Conservation (phyloP, 768 basidiomycete genomes). For the Xerocomus spinulosus region DNA sequence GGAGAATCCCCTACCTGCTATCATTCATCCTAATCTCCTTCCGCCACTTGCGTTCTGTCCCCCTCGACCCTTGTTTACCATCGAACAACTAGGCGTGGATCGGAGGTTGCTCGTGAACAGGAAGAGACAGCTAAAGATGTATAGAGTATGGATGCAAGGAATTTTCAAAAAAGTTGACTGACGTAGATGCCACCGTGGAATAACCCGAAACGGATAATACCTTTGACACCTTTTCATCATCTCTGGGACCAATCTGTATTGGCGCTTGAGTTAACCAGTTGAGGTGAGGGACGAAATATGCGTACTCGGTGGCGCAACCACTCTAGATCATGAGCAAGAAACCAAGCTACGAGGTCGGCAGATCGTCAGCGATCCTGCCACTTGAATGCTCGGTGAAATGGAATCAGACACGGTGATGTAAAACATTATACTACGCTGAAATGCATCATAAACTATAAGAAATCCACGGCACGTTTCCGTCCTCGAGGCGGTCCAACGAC, state of each 20-base stretch:
- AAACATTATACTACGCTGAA: background rate
- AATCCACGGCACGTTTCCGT: slow-evolving; percentile 72
- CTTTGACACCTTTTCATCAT: too few relatives aligned
- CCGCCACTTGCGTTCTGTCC: slow-evolving; percentile 21
- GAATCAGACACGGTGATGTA: background rate
- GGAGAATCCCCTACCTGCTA: background rate
- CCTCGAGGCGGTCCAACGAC: slow-evolving; percentile 33
- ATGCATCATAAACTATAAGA: slow-evolving; percentile 44
- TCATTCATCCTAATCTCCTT: slow-evolving; percentile 39
- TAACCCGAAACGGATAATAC: background rate
- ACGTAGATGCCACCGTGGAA: background rate
- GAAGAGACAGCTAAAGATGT: slow-evolving; percentile 95
- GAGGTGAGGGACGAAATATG: background rate
- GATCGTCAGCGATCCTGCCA: background rate
- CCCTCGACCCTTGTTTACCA: slow-evolving; percentile 64
- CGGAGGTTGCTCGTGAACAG: slow-evolving; percentile 87
- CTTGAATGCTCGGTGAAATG: background rate
- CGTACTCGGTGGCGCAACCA: too few relatives aligned
- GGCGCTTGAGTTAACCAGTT: background rate
- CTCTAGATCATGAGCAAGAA: too few relatives aligned
- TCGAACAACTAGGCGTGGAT: slow-evolving; percentile 86
- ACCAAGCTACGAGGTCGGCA: too few relatives aligned
- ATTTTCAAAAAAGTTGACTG: slow-evolving; percentile 54
- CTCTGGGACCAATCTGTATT: too few relatives aligned
- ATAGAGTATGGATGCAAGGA: slow-evolving; percentile 91